These are phyloP conservation scores for Lentinula sp. DNA, from an alignment of 768 basidiomycete species.

Conservation along the genomic window DNA sequence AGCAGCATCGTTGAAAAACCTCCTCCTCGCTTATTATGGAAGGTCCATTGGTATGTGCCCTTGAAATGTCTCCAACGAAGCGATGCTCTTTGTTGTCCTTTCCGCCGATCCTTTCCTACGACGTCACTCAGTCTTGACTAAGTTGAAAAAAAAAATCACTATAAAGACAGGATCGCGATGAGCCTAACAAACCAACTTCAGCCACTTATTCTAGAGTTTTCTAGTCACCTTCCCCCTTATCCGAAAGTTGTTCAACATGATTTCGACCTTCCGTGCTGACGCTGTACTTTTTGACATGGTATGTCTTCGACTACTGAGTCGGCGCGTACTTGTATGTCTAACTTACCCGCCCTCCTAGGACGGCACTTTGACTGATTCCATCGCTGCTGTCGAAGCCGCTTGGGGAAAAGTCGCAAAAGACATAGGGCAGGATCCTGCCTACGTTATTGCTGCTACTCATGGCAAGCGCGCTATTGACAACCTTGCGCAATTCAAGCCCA, in stretches of 20 bases:
- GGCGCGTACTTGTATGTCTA: conserved; percentile 8
- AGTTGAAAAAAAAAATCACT: neutral
- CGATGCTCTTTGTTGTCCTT: neutral
- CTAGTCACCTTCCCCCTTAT: no score
- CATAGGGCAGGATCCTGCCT: conserved; percentile 59
- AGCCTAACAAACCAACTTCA: neutral
- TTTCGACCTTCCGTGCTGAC: conserved; percentile 39
- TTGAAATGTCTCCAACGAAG: neutral
- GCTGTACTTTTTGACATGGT: conserved; percentile 70
- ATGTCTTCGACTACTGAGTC: conserved; percentile 12
- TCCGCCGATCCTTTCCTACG: neutral
- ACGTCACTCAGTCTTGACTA: neutral
- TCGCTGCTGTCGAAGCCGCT: conserved; percentile 67
- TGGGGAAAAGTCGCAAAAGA: conserved; percentile 70
- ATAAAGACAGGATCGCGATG: neutral
- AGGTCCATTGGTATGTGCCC: neutral
- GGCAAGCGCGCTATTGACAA: conserved; percentile 77
- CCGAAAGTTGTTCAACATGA: conserved; percentile 5
- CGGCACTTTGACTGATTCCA: conserved; percentile 70
- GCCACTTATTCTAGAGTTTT: no score
- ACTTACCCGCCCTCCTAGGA: conserved; percentile 35
- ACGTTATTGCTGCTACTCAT: conserved; percentile 72
- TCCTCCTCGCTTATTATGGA: neutral
- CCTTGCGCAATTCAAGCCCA: conserved; percentile 54
- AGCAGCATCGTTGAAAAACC: neutral